Base-by-base conservation (phyloP, 768 basidiomycete species). In the Suillus americanus region DNA sequence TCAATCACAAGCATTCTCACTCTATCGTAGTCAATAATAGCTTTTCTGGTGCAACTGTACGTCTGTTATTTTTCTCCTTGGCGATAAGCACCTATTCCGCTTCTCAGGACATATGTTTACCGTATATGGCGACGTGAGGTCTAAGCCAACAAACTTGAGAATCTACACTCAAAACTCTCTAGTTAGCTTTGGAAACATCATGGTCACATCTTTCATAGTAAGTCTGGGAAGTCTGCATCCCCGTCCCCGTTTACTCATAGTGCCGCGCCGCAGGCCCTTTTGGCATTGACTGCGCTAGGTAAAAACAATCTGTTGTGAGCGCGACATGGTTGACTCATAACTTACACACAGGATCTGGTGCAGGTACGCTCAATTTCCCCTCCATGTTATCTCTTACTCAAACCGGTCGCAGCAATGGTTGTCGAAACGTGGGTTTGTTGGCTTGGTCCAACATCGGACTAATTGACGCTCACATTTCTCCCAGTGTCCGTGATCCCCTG, bases 71-170 rank as follows among this genome's bases (percentile, higher is more conserved):
- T 35, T 20, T 28, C 43, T 16, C 28, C 46, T 5, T 43, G 54
- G 37, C 35, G 7, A 28, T 57, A 43, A 41, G 18, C 12, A 59
- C 18, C 0, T 3, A 59, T 59, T 30, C 12, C 40, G 4, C 13
- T 7, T 37, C 61, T 61, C 28, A 78, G 77, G 70, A 73, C 73
- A 66, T 78, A 78, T 65, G 78, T 78, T 14, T 72, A 78, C 67
- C 78, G 77, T 35, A 72, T 78, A 65, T 78, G 78, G 78, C 77
- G 73, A 68, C 61, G 78, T 78, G 62, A 68, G 78, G 65, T 23
- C 63, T 30, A 51, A 12, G 23, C 2, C 13, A 13, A 23, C 23
- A 13, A 60, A 64, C 18, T 48, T 45, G 10, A 14, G 6, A 18
- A 51, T 13, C 12, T 35, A n/a, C 23, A 10, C 57, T 18, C 12